Percentiles rank a stretch among this genome's conserved stretches.
phyloP scores from a whole-genome alignment of 768 basidiomycete genomes.

The Mycena kentingensis region DNA sequence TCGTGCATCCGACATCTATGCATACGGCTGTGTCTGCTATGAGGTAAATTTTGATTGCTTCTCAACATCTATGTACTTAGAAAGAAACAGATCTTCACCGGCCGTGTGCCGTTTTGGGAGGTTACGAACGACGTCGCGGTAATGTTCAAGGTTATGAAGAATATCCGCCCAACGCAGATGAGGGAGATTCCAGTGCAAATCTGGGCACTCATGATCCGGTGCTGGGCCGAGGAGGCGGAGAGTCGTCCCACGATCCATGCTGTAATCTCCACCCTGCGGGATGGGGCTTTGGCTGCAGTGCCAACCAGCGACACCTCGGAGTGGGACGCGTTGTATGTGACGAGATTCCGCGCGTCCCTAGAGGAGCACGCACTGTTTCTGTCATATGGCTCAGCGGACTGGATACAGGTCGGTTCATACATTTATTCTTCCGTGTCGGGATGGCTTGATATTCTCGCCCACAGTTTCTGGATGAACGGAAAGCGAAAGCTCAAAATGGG shows the following conservation, averaged over 20 bases:
- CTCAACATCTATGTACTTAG: background rate
- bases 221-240: conserved; percentile 10
- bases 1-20: conserved; percentile 40
- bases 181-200: conserved; percentile 3
- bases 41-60: conserved; percentile 26
- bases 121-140: conserved; percentile 19
- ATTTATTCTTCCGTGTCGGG: too few relatives aligned
- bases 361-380: conserved; percentile 20
- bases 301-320: conserved; percentile 7
- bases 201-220: conserved; percentile 17
- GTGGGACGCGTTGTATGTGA: conserved; percentile 18
- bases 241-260: conserved; percentile 4
- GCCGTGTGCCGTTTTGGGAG: conserved; percentile 24
- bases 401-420: too few relatives aligned
- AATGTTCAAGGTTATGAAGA: conserved; percentile 22
- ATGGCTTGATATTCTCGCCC: too few relatives aligned
- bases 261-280: conserved; percentile 13
- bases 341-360: conserved; percentile 19
- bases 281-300: conserved; percentile 10
- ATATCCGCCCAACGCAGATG: conserved; percentile 2
- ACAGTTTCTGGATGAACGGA: too few relatives aligned
- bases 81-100: conserved; percentile 28
- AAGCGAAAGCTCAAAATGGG: too few relatives aligned
- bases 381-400: conserved; percentile 14
- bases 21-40: conserved; percentile 43